Base-by-base conservation (phyloP, 2,329 filamentous ascomycete species). In the Colletotrichum neosansevieriae region DNA sequence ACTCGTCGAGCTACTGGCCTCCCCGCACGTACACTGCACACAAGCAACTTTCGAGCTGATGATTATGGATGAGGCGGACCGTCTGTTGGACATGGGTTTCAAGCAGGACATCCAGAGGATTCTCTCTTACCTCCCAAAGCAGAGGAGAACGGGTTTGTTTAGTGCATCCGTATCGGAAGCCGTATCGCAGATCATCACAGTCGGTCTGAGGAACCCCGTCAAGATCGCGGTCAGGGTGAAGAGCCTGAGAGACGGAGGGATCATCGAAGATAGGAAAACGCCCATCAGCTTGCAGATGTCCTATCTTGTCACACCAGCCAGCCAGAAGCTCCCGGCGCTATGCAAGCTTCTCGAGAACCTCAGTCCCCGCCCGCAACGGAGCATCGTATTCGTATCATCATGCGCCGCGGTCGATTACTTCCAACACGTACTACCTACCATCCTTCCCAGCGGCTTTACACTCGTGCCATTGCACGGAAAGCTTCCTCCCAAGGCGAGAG, bases 381-480 rank as follows among this genome's bases (percentile, higher is more conserved):
- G 90, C 36, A 98, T 99, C 61, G 85, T 98, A 60, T 99, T 98
- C 77, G 85, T 98, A 21, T 97, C 94, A 0, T 98, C 95, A 2
- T 98, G 96, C 77, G 94, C 94, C 36, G 92, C 93, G 0, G 96
- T 99, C 69, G 95, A 98, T 78, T 98, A 98, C 80, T 97, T 97
- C 77, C 90, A 94, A 69, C 88, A 94, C 72, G 83, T 97, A 6
- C 84, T 99, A 1, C 92, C 93, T 0, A 80, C 85, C 2, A 81
- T 98, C 6, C 82, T 99, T 0, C 91, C 92, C 1, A 78, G 85
- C 9, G 84, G 86, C 1, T 93, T 93, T 74, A 82, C 87, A 0
- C 81, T 97, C 3, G 86, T 97, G 7, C 92, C 94, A 0, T 84
- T 99, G 0, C 96, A 99, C 75, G 96, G 96, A 40, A 98, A 98